Evolutionary conservation across 2,329 filamentous ascomycete species (phyloP).

Genomic region (Polytolypa hystricis): DNA sequence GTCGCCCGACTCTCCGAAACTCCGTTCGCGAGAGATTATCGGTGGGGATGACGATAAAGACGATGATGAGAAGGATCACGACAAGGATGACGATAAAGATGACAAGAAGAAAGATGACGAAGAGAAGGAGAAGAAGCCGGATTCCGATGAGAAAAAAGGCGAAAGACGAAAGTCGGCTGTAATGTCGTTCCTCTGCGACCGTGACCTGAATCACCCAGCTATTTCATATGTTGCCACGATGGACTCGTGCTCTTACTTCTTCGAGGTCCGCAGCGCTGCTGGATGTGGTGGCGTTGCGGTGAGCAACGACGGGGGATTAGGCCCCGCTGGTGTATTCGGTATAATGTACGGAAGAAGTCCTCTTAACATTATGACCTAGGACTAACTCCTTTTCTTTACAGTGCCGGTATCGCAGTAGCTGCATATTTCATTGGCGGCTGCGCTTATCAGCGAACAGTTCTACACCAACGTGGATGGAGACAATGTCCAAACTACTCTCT

Average conservation of each 20-base stretch:
- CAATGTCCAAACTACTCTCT: slow-evolving; percentile 90
- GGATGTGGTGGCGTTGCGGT: slow-evolving; percentile 65
- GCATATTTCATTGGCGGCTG: slow-evolving; percentile 89
- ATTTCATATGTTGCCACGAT: slow-evolving; percentile 80
- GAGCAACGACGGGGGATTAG: slow-evolving; percentile 49
- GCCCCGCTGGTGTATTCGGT: slow-evolving; percentile 67
- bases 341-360: slow-evolving; percentile 58
- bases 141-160: slow-evolving; percentile 6
- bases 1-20: slow-evolving; percentile 5
- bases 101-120: slow-evolving; percentile 25
- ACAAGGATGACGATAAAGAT: slow-evolving; percentile 21
- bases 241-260: slow-evolving; percentile 91
- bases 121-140: slow-evolving; percentile 8
- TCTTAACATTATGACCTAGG: slow-evolving; percentile 13
- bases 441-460: slow-evolving; percentile 89
- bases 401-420: slow-evolving; percentile 57
- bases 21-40: slow-evolving; percentile 11
- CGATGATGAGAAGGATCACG: slow-evolving; percentile 16
- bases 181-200: slow-evolving; percentile 88
- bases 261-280: slow-evolving; percentile 76
- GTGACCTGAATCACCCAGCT: slow-evolving; percentile 57
- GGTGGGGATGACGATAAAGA: slow-evolving; percentile 11
- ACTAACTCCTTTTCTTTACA: slow-evolving; percentile 17
- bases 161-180: slow-evolving; percentile 61
- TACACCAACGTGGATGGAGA: slow-evolving; percentile 88